Evolutionary conservation across 2,329 filamentous ascomycete species (phyloP).

Genomic region (Mycogone perniciosa): DNA sequence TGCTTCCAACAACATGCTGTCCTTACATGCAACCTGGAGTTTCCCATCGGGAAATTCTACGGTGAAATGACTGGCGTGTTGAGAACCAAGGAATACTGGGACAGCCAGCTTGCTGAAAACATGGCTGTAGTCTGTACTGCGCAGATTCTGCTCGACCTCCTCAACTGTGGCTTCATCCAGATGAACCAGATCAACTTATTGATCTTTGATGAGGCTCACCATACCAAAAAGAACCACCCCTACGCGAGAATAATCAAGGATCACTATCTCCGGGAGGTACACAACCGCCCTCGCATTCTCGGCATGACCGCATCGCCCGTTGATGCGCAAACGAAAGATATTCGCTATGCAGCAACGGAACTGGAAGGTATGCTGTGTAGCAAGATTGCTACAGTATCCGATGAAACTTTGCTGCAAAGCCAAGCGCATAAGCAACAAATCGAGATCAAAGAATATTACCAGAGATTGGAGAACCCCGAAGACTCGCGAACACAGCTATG

Average conservation of each 20-base stretch:
- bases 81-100: constrained; percentile 42
- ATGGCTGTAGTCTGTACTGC: constrained; percentile 92
- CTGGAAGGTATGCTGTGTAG: constrained; percentile 74
- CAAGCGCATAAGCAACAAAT: constrained; percentile 34
- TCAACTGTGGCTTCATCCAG: constrained; percentile 70
- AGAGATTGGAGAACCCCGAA: constrained; percentile 34
- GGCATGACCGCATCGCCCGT: constrained; percentile 97
- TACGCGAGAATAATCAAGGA: constrained; percentile 89
- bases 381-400: constrained; percentile 68
- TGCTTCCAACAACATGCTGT: constrained; percentile 87
- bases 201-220: constrained; percentile 94
- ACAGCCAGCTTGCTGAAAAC: constrained; percentile 50
- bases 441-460: constrained; percentile 43
- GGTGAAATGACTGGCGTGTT: constrained; percentile 55
- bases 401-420: constrained; percentile 28
- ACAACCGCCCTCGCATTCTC: constrained; percentile 66
- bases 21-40: constrained; percentile 71
- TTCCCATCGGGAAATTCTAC: constrained; percentile 66
- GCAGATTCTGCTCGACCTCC: constrained; percentile 72
- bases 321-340: constrained; percentile 65
- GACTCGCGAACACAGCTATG: constrained; percentile 60
- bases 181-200: constrained; percentile 84
- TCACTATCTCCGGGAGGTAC: constrained; percentile 57
- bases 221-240: constrained; percentile 87
- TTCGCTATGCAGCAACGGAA: constrained; percentile 61